phyloP scores from a whole-genome alignment of 148 eudicot species.

The Pouteria glomerata region DNA sequence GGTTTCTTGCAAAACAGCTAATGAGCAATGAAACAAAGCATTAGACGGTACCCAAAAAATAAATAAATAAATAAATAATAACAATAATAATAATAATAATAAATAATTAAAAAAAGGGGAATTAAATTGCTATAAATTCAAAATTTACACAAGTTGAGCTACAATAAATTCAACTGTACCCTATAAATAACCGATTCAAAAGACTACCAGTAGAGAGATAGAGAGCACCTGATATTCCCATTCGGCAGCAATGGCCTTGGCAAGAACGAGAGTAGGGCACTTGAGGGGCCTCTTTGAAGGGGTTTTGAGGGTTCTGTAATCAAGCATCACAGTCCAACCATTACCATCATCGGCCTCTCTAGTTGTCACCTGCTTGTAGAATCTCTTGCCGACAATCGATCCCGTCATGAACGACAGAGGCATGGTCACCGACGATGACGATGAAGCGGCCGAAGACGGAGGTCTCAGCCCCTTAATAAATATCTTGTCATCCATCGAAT shows the following conservation, averaged over 20 bases:
- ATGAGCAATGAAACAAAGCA: neutral
- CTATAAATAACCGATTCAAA: neutral
- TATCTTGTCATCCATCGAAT: constrained; percentile 20
- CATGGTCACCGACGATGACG: constrained; percentile 74
- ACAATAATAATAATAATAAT: neutral
- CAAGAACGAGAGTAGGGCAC: constrained; percentile 66
- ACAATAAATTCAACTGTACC: neutral
- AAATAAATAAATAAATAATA: no score
- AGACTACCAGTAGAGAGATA: neutral
- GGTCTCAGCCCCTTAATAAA: constrained; percentile 32
- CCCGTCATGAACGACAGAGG: constrained; percentile 91
- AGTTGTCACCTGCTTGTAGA: constrained; percentile 68
- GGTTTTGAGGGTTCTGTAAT: constrained; percentile 80
- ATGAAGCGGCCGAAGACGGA: constrained; percentile 21
- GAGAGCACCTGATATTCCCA: constrained; percentile 78
- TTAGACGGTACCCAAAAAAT: neutral
- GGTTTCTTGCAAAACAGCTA: neutral
- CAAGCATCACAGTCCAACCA: constrained; percentile 89
- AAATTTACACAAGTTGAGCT: neutral
- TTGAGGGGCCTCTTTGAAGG: constrained; percentile 72
- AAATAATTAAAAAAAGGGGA: neutral
- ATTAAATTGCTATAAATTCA: neutral
- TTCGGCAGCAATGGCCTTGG: constrained; percentile 86
- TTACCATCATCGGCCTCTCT: constrained; percentile 78
- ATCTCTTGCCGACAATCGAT: constrained; percentile 75